These are phyloP conservation scores for Stereocaulon alpinum DNA, from an alignment of 495 filamentous ascomycete species.

Conservation along the genomic window DNA sequence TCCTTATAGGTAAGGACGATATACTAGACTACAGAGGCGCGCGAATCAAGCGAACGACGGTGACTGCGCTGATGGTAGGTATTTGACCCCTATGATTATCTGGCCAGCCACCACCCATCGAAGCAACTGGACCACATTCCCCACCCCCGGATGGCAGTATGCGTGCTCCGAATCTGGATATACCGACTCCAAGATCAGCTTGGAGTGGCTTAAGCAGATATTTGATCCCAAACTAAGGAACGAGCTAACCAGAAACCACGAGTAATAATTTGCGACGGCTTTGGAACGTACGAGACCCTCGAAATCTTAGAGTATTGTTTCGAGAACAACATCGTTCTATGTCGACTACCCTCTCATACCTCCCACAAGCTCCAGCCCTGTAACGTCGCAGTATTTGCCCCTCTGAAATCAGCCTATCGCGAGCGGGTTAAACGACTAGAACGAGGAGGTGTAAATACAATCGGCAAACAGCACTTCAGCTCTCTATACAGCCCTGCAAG, in stretches of 20 bases:
- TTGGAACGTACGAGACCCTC: too few relatives aligned
- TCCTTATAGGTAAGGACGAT: conserved; percentile 29
- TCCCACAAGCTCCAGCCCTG: too few relatives aligned
- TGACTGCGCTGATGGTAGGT: not conserved
- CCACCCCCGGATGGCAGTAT: not conserved
- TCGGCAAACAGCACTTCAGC: conserved; percentile 20
- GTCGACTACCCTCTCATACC: too few relatives aligned
- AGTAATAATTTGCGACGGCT: too few relatives aligned
- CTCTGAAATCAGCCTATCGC: conserved; percentile 16
- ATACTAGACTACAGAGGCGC: conserved; percentile 10
- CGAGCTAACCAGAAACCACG: not conserved
- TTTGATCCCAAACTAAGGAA: conserved; percentile 6
- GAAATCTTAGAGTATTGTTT: too few relatives aligned
- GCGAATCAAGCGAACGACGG: not conserved
- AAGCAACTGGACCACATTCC: not conserved
- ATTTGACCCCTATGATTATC: not conserved
- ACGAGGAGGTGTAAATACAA: conserved; percentile 22
- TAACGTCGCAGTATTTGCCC: too few relatives aligned
- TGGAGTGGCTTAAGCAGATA: not conserved
- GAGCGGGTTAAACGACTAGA: conserved; percentile 18
- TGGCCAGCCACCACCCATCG: not conserved
- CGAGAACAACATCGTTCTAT: too few relatives aligned
- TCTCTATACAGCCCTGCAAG: conserved; percentile 28
- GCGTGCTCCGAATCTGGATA: not conserved
- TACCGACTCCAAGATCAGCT: not conserved